Conservation (phyloP, 306 rosid species). For the Argentina anserina region DNA sequence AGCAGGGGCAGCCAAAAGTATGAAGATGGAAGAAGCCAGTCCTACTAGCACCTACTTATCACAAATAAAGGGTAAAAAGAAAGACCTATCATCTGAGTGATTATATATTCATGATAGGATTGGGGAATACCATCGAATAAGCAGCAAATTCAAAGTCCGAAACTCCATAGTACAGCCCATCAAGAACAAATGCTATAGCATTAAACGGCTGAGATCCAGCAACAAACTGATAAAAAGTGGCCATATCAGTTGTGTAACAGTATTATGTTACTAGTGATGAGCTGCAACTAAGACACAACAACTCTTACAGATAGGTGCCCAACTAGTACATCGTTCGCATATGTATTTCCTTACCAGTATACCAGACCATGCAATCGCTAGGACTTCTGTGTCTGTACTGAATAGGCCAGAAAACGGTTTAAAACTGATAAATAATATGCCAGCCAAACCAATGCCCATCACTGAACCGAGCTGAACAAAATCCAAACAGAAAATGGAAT, state of each 20-base stretch:
- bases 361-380: slow-evolving; percentile 72
- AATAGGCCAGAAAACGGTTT: slow-evolving; percentile 71
- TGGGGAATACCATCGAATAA: slow-evolving; percentile 72
- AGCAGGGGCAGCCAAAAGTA: slow-evolving; percentile 62
- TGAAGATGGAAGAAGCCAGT: slow-evolving; percentile 56
- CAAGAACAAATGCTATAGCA: slow-evolving; percentile 90
- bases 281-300: slow-evolving; percentile 1
- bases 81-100: not conserved
- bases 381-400: slow-evolving; percentile 73
- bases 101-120: slow-evolving; percentile 14
- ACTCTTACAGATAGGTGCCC: not conserved
- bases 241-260: slow-evolving; percentile 25
- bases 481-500: slow-evolving; percentile 20
- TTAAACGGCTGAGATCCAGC: slow-evolving; percentile 95
- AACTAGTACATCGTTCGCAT: not conserved
- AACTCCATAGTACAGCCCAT: slow-evolving; percentile 90
- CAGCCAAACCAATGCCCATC: slow-evolving; percentile 59
- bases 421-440: slow-evolving; percentile 68
- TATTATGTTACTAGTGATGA: slow-evolving; percentile 14
- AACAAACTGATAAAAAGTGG: slow-evolving; percentile 54
- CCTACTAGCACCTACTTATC: slow-evolving; percentile 58
- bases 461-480: slow-evolving; percentile 67
- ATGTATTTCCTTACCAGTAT: slow-evolving; percentile 54
- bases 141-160: slow-evolving; percentile 91
- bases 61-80: slow-evolving; percentile 12